These are phyloP conservation scores for Podospora fimiseda DNA, from an alignment of 495 filamentous ascomycete genomes.

Conservation along the genomic window DNA sequence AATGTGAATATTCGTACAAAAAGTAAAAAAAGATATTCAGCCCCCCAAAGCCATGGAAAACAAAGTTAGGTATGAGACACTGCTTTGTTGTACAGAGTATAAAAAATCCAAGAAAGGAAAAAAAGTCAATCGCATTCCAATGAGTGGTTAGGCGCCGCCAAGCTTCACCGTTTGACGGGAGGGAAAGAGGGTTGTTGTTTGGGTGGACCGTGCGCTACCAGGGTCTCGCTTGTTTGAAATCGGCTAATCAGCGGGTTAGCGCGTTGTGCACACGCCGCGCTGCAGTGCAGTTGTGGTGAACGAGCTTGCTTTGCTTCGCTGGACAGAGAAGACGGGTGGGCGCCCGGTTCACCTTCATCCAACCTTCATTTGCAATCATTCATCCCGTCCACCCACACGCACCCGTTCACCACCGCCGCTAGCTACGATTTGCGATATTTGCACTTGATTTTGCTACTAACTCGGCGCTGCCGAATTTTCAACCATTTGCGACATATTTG, in stretches of 20 bases:
- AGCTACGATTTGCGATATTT: not conserved
- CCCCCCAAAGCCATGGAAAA: too few relatives aligned
- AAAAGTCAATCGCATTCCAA: too few relatives aligned
- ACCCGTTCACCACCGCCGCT: not conserved
- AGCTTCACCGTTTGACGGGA: not conserved
- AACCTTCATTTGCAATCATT: constrained; percentile 5
- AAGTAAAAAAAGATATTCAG: too few relatives aligned
- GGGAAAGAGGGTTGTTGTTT: constrained; percentile 8
- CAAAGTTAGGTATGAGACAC: too few relatives aligned
- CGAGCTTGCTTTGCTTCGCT: constrained; percentile 1
- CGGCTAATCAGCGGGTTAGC: constrained; percentile 28
- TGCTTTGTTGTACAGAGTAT: too few relatives aligned
- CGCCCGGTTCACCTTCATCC: constrained; percentile 6
- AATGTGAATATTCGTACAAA: too few relatives aligned
- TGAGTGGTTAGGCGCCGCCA: too few relatives aligned
- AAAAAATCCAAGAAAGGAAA: too few relatives aligned
- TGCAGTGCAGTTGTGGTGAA: too few relatives aligned
- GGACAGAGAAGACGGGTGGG: not conserved
- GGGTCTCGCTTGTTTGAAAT: constrained; percentile 13
- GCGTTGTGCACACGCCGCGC: constrained; percentile 13
- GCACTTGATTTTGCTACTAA: not conserved
- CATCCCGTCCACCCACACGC: not conserved
- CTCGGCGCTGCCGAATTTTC: not conserved
- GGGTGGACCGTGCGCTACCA: constrained; percentile 20
- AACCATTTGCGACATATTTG: not conserved